These are phyloP conservation scores for Claviceps fusiformis DNA, from an alignment of 2,329 filamentous ascomycete species.

Conservation along the genomic window DNA sequence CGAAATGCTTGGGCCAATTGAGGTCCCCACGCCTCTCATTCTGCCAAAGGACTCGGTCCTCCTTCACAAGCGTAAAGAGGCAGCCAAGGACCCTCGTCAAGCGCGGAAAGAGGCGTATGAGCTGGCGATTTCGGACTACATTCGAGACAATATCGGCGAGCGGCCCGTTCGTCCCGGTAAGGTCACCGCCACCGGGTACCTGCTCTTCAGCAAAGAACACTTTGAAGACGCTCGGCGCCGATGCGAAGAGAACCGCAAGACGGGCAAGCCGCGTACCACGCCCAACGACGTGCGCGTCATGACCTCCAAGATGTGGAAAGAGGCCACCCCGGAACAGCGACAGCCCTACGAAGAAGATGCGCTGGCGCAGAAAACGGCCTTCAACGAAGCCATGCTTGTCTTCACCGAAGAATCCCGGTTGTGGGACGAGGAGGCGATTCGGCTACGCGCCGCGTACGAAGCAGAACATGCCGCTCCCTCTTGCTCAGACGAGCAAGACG, in stretches of 20 bases:
- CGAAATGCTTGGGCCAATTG: constrained; percentile 66
- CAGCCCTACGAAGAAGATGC: constrained; percentile 68
- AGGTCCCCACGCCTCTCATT: constrained; percentile 63
- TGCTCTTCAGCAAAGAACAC: constrained; percentile 72
- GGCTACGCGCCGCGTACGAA: constrained; percentile 38
- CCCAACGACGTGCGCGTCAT: constrained; percentile 77
- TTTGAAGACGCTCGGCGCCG: constrained; percentile 47
- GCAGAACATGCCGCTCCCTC: constrained; percentile 31
- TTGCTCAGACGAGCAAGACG: constrained; percentile 12
- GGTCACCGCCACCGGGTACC: constrained; percentile 69
- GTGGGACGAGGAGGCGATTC: constrained; percentile 58
- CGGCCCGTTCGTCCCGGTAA: constrained; percentile 60
- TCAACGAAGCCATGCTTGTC: constrained; percentile 41
- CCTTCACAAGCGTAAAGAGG: constrained; percentile 42
- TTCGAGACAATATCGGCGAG: constrained; percentile 51
- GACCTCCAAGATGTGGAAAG: constrained; percentile 84
- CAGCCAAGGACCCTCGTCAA: constrained; percentile 34
- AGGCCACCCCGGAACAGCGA: constrained; percentile 54
- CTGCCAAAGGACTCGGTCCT: constrained; percentile 43
- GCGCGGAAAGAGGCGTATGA: constrained; percentile 45
- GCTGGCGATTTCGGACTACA: constrained; percentile 35
- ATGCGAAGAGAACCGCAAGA: constrained; percentile 51
- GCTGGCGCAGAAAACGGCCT: constrained; percentile 52
- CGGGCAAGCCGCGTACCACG: constrained; percentile 49
- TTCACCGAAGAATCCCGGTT: constrained; percentile 49